phyloP scores from a whole-genome alignment of 257 asterid genomes.

The Nicotiana sylvestris region DNA sequence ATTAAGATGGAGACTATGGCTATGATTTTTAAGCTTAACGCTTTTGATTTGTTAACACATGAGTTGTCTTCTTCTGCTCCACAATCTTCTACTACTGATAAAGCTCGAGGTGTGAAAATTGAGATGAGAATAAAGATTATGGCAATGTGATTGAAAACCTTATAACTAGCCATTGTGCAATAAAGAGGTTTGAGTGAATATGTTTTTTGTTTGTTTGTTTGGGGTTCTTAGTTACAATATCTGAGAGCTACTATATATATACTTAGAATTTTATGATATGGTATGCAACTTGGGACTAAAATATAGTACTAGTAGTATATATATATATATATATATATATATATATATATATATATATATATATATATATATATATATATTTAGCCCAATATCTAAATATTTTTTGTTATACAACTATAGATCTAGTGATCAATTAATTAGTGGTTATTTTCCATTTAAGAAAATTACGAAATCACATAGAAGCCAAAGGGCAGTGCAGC shows the following conservation, averaged over 20 bases:
- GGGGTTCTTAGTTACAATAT: not conserved
- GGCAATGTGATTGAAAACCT: constrained; percentile 2
- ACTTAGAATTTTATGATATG: not conserved
- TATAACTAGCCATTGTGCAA: not conserved
- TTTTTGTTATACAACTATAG: not conserved
- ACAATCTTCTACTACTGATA: constrained; percentile 25
- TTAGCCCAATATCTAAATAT: too few species aligned
- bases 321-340: too few species aligned
- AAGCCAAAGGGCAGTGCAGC: not conserved
- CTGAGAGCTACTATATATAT: not conserved
- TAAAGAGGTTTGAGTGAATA: not conserved
- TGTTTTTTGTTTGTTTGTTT: not conserved
- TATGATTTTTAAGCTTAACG: constrained; percentile 51
- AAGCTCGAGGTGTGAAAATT: constrained; percentile 13
- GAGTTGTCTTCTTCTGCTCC: too few species aligned
- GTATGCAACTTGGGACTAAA: too few species aligned
- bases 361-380: too few species aligned
- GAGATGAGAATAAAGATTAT: constrained; percentile 18
- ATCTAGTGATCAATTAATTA: not conserved
- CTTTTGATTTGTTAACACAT: constrained; percentile 43
- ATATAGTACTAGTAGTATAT: not conserved
- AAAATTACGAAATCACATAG: not conserved
- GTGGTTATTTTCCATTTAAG: too few species aligned
- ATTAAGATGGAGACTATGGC: constrained; percentile 42
- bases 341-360: too few species aligned